These are phyloP conservation scores for Cutaneotrichosporon spelunceum DNA, from an alignment of 1,284 basidiomycete genomes.

Conservation along the genomic window DNA sequence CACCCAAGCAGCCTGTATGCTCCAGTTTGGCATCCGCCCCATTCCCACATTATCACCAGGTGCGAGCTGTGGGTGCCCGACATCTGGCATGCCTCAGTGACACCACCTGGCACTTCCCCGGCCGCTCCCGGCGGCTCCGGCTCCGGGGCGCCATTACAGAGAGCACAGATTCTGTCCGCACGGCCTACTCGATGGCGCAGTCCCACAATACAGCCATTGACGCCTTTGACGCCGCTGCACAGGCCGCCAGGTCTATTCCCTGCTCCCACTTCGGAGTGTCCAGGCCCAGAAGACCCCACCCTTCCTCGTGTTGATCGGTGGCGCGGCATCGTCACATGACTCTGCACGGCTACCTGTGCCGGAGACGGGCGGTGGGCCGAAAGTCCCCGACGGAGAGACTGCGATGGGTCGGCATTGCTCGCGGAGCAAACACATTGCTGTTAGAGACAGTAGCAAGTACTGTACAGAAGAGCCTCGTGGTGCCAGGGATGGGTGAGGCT, in stretches of 20 bases:
- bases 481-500: not conserved
- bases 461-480: not conserved
- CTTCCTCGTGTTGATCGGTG: not conserved
- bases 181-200: not conserved
- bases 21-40: not conserved
- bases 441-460: not conserved
- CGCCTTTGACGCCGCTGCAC: not conserved
- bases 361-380: not conserved
- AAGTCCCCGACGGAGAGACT: not conserved
- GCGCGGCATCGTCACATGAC: not conserved
- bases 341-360: not conserved
- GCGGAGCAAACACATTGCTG: not conserved
- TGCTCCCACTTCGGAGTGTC: not conserved
- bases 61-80: not conserved
- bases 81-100: not conserved
- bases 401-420: not conserved
- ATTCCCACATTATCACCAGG: not conserved
- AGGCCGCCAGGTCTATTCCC: not conserved
- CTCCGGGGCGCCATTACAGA: not conserved
- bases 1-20: not conserved
- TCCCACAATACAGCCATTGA: not conserved
- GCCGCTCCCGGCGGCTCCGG: not conserved
- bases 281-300: not conserved
- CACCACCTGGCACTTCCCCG: not conserved
- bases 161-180: not conserved